These are phyloP conservation scores for Volvariella volvacea DNA, from an alignment of 1,284 basidiomycete species.

Conservation along the genomic window DNA sequence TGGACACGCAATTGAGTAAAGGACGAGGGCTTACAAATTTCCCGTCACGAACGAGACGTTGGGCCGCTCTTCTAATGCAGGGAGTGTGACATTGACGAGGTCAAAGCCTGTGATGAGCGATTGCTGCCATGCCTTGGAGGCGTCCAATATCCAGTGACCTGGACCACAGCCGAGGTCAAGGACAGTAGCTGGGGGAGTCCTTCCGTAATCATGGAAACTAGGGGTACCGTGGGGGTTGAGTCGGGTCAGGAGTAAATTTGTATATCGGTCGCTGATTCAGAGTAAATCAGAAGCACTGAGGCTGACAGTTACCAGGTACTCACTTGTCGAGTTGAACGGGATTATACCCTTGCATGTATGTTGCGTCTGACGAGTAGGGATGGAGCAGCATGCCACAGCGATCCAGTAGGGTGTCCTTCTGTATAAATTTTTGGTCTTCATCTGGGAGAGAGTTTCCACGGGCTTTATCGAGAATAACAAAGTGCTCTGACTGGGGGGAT, in stretches of 20 bases:
- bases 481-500: not conserved
- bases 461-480: not conserved
- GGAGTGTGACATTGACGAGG: conserved; percentile 45
- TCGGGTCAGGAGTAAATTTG: conserved; percentile 43
- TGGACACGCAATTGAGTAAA: conserved; percentile 5
- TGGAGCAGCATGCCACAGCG: conserved; percentile 44
- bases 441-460: not conserved
- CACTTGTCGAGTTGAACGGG: conserved; percentile 52
- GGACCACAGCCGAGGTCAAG: conserved; percentile 69
- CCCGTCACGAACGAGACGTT: conserved; percentile 51
- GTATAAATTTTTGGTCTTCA: conserved; percentile 18
- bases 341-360: conserved; percentile 62
- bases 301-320: conserved; percentile 16
- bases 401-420: conserved; percentile 29
- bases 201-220: conserved; percentile 51
- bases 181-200: conserved; percentile 43
- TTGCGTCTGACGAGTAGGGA: conserved; percentile 43
- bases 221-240: conserved; percentile 44
- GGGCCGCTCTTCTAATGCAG: conserved; percentile 30
- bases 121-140: conserved; percentile 52
- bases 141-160: conserved; percentile 57
- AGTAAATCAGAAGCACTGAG: conserved; percentile 6
- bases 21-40: conserved; percentile 51
- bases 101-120: conserved; percentile 58
- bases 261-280: conserved; percentile 46